phyloP scores from a whole-genome alignment of 2,329 filamentous ascomycete species.

The Botrytis paeoniae region DNA sequence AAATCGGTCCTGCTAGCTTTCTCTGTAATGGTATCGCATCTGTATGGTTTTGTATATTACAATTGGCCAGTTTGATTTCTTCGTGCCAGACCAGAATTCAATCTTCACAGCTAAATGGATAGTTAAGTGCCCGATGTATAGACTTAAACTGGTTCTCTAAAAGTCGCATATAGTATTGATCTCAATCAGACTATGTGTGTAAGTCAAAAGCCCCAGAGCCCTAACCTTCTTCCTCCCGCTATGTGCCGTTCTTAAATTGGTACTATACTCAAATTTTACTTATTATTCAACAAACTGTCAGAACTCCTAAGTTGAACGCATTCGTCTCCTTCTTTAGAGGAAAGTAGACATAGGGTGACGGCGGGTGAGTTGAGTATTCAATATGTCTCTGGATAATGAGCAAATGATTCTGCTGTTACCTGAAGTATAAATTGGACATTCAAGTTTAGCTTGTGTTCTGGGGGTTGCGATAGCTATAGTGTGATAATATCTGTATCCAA shows the following conservation, averaged over 20 bases:
- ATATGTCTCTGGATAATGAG: background rate
- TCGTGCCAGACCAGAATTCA: background rate
- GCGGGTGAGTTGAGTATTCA: background rate
- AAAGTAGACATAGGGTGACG: background rate
- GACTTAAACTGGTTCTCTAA: background rate
- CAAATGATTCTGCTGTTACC: background rate
- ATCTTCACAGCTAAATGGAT: background rate
- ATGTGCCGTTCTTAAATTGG: no score
- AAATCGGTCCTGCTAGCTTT: background rate
- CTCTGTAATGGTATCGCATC: background rate
- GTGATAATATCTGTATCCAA: background rate
- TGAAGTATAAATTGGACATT: background rate
- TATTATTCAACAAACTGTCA: no score
- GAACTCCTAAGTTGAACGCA: background rate
- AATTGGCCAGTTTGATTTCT: background rate
- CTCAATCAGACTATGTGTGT: no score
- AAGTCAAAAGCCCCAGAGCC: fast-evolving
- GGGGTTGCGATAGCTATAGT: background rate
- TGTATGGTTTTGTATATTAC: background rate
- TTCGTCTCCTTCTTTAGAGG: no score
- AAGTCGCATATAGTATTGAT: background rate
- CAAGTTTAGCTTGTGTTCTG: background rate
- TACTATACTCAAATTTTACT: no score
- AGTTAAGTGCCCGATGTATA: background rate
- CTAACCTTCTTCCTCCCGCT: no score